These are phyloP conservation scores for Emergomyces africanus DNA, from an alignment of 2,329 filamentous ascomycete species.

Conservation along the genomic window DNA sequence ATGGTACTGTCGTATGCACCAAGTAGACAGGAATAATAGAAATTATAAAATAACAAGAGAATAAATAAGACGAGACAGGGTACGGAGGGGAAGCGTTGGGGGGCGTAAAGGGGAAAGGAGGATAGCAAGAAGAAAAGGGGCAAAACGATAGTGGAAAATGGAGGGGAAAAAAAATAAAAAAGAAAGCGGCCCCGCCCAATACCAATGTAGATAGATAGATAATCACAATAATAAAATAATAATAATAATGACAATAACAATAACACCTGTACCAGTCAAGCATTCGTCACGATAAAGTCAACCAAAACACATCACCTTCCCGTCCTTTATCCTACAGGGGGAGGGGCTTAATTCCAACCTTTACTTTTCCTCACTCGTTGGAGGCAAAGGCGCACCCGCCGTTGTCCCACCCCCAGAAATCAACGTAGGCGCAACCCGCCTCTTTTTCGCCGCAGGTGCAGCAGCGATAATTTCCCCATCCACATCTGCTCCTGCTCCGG, in stretches of 20 bases:
- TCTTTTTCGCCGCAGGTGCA: conserved; percentile 9
- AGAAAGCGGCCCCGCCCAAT: not conserved
- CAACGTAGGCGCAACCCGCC: conserved; percentile 12
- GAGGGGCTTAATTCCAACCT: not conserved
- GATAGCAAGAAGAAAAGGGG: not conserved
- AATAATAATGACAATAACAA: not conserved
- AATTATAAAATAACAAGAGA: not conserved
- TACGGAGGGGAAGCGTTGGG: not conserved
- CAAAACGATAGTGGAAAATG: not conserved
- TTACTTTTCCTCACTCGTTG: not conserved
- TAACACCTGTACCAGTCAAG: not conserved
- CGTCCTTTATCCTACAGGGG: not conserved
- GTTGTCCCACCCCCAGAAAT: conserved; percentile 1
- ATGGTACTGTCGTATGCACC: not conserved
- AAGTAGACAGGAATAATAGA: no score
- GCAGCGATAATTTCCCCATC: not conserved
- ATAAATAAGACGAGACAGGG: not conserved
- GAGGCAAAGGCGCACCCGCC: not conserved
- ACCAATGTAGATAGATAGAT: not conserved
- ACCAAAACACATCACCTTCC: not conserved
- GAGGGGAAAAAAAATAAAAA: not conserved
- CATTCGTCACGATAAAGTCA: not conserved
- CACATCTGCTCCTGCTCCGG: conserved; percentile 1
- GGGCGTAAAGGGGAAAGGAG: not conserved
- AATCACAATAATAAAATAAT: not conserved